Base-by-base conservation (phyloP, 768 basidiomycete genomes). In the Coprinopsis sp. region DNA sequence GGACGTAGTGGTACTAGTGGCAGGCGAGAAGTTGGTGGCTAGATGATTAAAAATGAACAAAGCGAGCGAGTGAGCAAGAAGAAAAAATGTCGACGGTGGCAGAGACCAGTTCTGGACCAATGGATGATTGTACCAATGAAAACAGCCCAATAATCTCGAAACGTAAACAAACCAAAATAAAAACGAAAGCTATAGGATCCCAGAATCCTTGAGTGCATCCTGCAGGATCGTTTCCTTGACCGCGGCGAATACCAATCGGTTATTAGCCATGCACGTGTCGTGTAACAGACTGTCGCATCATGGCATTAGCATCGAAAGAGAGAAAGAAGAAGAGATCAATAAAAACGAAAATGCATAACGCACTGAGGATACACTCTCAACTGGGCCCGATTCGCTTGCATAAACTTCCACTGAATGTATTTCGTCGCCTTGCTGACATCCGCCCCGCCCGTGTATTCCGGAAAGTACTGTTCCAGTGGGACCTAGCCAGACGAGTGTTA, bases 361-460 rank as follows among this genome's bases (percentile, higher is more conserved):
- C 48, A 70, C 82, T 87, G 85, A 19, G 84, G 81, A 63, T 88
- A 78, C 16, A 96, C 87, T 47, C 84, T 91, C 54, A 94, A 65
- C 42, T 83, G 64, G 44, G 88, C 88, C 18, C 87, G 69, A 55
- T 94, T 95, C 46, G 87, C 84, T 64, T 95, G 90, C 76, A 92
- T 93, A 57, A 95, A 97, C 57, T 87, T 71, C 93, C 91, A 96
- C 29, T 96, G 70, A 43, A 97, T 92, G 53, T 91, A 95, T 56
- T 93, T 92, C 0, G 92, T 91, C 2, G 91, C 91, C 64, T 94
- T 94, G 69, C 91, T 93, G 63, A 94, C 88, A 57, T 94, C 89
- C 3, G 82, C 64, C 3, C 91, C 91, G 25, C 90, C 90, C 1
- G 87, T 87, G 63, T 94, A 94, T 58, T 93, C 91, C 3, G 89